These are phyloP conservation scores for Fusarium albidum DNA, from an alignment of 2,329 filamentous ascomycete species.

Conservation along the genomic window DNA sequence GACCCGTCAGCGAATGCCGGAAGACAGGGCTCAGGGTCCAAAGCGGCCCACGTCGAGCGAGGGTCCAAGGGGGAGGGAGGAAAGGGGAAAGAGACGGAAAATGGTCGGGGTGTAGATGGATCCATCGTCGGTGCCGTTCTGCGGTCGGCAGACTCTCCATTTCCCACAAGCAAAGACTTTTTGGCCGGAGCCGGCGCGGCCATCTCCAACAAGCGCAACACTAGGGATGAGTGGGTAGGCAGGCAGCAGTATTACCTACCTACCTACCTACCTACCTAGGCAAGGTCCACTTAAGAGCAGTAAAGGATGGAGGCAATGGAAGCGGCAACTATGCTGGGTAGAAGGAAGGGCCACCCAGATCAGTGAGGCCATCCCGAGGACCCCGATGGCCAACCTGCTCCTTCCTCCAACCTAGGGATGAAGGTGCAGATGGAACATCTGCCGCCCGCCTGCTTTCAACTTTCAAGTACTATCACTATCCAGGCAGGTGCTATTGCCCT, in stretches of 20 bases:
- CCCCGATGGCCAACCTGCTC: not conserved
- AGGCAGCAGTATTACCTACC: too few species aligned
- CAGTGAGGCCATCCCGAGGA: slow-evolving; percentile 5
- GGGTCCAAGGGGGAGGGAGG: not conserved
- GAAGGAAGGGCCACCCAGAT: slow-evolving; percentile 1
- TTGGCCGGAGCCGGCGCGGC: too few species aligned
- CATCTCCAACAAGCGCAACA: too few species aligned
- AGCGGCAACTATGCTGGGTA: slow-evolving; percentile 2
- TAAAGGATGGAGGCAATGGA: not conserved
- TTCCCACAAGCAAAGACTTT: not conserved
- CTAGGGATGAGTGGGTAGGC: too few species aligned
- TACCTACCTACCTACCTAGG: too few species aligned
- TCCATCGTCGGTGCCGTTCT: not conserved
- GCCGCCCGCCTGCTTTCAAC: too few species aligned
- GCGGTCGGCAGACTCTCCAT: not conserved
- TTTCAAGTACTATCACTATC: too few species aligned
- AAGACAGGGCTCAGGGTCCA: not conserved
- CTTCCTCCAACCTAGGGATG: not conserved
- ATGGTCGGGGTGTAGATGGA: not conserved
- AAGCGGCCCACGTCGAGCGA: not conserved
- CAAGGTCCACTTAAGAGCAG: not conserved
- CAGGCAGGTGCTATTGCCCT: not conserved
- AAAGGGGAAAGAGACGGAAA: not conserved
- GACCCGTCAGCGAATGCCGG: not conserved
- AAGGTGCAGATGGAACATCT: too few species aligned